phyloP scores from a whole-genome alignment of 2,329 filamentous ascomycete species.

The Mollisia scopiformis region DNA sequence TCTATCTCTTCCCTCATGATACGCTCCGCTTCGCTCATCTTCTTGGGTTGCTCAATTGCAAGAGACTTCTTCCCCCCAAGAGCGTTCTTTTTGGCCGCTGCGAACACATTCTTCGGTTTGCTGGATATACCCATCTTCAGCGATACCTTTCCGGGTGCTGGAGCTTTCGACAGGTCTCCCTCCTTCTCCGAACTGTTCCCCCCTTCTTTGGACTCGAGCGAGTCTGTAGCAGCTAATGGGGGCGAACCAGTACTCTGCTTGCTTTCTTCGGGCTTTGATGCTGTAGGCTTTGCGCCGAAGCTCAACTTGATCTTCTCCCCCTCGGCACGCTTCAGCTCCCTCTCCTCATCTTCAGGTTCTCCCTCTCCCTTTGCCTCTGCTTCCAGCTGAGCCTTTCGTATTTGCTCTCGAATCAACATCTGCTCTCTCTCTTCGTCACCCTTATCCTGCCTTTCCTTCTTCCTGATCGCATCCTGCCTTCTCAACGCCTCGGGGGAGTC shows the following conservation, averaged over 20 bases:
- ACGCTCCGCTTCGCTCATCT: conserved; percentile 84
- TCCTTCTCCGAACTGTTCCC: conserved; percentile 10
- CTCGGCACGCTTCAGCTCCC: conserved; percentile 61
- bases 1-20: conserved; percentile 89
- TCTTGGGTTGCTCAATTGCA: conserved; percentile 68
- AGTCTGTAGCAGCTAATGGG: neutral
- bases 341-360: conserved; percentile 46
- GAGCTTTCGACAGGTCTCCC: neutral
- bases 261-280: conserved; percentile 22
- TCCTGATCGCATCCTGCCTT: conserved; percentile 77
- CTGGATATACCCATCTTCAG: conserved; percentile 68
- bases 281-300: conserved; percentile 52
- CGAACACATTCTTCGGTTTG: conserved; percentile 79
- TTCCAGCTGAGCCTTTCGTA: conserved; percentile 71
- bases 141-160: conserved; percentile 50
- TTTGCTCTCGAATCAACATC: conserved; percentile 80
- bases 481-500: conserved; percentile 84
- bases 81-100: conserved; percentile 69
- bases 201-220: neutral
- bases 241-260: neutral
- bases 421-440: conserved; percentile 91
- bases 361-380: conserved; percentile 49
- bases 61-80: conserved; percentile 65
- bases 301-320: conserved; percentile 78
- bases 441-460: conserved; percentile 85